Evolutionary conservation across 371 early-diverging fungal species (phyloP).

Genomic region (Syncephalastrum contaminatum): DNA sequence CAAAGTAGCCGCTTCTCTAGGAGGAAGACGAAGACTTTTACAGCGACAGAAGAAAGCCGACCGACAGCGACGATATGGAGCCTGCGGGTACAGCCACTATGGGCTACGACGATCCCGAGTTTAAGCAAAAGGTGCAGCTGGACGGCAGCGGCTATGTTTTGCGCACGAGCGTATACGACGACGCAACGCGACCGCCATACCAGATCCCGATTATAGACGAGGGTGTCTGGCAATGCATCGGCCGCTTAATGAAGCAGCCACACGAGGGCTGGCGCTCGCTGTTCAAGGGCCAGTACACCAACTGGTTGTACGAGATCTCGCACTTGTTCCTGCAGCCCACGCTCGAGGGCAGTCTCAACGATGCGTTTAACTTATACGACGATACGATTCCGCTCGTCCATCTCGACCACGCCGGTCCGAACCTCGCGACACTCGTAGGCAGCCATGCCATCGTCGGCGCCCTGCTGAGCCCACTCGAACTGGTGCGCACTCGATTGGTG

Average conservation of each 20-base stretch:
- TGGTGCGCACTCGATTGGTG: slow-evolving; percentile 71
- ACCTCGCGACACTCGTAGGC: slow-evolving; percentile 68
- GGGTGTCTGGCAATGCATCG: slow-evolving; percentile 61
- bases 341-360: slow-evolving; percentile 74
- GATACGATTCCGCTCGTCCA: slow-evolving; percentile 75
- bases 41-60: slow-evolving; percentile 7
- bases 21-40: slow-evolving; percentile 36
- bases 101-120: slow-evolving; percentile 38
- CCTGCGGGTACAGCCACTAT: slow-evolving; percentile 26
- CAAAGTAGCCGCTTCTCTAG: background rate
- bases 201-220: slow-evolving; percentile 59
- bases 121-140: slow-evolving; percentile 29
- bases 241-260: slow-evolving; percentile 52
- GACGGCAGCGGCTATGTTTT: slow-evolving; percentile 66
- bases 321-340: slow-evolving; percentile 78
- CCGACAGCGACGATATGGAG: slow-evolving; percentile 10
- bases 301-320: slow-evolving; percentile 73
- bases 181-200: slow-evolving; percentile 59
- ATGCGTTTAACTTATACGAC: slow-evolving; percentile 76
- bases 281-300: slow-evolving; percentile 74
- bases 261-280: slow-evolving; percentile 66
- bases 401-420: slow-evolving; percentile 64
- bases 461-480: slow-evolving; percentile 76
- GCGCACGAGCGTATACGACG: slow-evolving; percentile 59
- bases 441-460: slow-evolving; percentile 71